These are phyloP conservation scores for Fusarium nurragi DNA, from an alignment of 2,329 filamentous ascomycete genomes.

Conservation along the genomic window DNA sequence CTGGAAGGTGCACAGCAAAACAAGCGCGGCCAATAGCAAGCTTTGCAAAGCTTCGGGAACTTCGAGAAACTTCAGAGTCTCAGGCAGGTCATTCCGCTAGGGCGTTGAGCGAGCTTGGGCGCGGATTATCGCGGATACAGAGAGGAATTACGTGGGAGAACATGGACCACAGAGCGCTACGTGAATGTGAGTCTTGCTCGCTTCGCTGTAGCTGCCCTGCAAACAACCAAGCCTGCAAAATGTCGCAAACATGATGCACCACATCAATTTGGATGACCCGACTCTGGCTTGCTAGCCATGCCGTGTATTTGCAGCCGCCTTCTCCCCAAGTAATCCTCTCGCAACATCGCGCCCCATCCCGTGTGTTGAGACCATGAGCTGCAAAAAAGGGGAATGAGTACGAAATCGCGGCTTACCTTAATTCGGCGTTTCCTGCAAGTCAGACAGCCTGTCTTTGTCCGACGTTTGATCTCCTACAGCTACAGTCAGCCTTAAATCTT, in stretches of 20 bases:
- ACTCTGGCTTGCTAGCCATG: slow-evolving; percentile 20
- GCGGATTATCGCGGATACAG: slow-evolving; percentile 16
- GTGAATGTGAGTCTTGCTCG: slow-evolving; percentile 32
- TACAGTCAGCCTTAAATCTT: slow-evolving; percentile 27
- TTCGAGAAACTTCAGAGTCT: slow-evolving; percentile 11
- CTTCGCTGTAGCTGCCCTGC: slow-evolving; percentile 31
- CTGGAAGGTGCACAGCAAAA: slow-evolving; percentile 12
- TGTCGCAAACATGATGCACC: slow-evolving; percentile 34
- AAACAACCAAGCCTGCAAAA: slow-evolving; percentile 31
- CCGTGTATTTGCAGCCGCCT: slow-evolving; percentile 20
- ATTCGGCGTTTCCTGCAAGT: slow-evolving; percentile 70
- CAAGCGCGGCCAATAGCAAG: slow-evolving; percentile 30
- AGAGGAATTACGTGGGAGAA: slow-evolving; percentile 34
- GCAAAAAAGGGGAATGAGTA: slow-evolving; percentile 29
- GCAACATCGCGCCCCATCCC: slow-evolving; percentile 15
- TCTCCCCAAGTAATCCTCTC: slow-evolving; percentile 22
- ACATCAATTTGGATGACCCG: slow-evolving; percentile 22
- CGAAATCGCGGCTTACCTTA: slow-evolving; percentile 60
- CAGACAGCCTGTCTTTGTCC: slow-evolving; percentile 70
- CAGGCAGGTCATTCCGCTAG: neutral
- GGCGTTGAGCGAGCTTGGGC: neutral
- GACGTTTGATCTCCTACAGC: slow-evolving; percentile 67
- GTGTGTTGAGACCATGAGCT: slow-evolving; percentile 9
- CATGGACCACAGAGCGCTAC: slow-evolving; percentile 38
- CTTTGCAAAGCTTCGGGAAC: slow-evolving; percentile 22